These are phyloP conservation scores for Schizophyllum amplum DNA, from an alignment of 1,284 basidiomycete genomes.

Conservation along the genomic window DNA sequence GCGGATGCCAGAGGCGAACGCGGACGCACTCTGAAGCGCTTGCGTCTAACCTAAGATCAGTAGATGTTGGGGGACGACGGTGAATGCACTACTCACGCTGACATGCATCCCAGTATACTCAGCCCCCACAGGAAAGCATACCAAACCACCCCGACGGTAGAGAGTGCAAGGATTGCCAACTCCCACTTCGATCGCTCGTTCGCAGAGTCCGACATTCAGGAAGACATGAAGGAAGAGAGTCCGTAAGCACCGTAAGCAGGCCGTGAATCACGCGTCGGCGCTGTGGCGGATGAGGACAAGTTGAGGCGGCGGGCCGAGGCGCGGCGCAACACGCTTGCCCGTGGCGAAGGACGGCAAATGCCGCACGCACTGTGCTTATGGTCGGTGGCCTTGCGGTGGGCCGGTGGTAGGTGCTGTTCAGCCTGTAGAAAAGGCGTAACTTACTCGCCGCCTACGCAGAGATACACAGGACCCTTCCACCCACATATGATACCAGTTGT, in stretches of 20 bases:
- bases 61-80: slow-evolving; percentile 4
- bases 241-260: not conserved
- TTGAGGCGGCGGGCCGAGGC: not conserved
- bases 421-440: too few relatives aligned
- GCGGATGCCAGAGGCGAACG: slow-evolving; percentile 56
- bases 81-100: slow-evolving; percentile 56
- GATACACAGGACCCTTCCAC: not conserved
- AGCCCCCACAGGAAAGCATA: slow-evolving; percentile 70
- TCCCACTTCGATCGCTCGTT: not conserved
- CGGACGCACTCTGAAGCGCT: slow-evolving; percentile 59
- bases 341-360: not conserved
- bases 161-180: slow-evolving; percentile 15
- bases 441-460: too few relatives aligned
- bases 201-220: not conserved
- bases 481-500: not conserved
- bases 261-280: not conserved
- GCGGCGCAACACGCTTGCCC: not conserved
- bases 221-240: not conserved
- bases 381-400: not conserved
- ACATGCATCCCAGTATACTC: slow-evolving; percentile 67
- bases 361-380: not conserved
- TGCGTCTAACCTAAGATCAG: slow-evolving; percentile 41
- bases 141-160: slow-evolving; percentile 54
- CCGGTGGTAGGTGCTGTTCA: not conserved
- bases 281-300: not conserved